These are phyloP conservation scores for Neofusicoccum sp. DNA, from an alignment of 2,329 filamentous ascomycete species.

Conservation along the genomic window DNA sequence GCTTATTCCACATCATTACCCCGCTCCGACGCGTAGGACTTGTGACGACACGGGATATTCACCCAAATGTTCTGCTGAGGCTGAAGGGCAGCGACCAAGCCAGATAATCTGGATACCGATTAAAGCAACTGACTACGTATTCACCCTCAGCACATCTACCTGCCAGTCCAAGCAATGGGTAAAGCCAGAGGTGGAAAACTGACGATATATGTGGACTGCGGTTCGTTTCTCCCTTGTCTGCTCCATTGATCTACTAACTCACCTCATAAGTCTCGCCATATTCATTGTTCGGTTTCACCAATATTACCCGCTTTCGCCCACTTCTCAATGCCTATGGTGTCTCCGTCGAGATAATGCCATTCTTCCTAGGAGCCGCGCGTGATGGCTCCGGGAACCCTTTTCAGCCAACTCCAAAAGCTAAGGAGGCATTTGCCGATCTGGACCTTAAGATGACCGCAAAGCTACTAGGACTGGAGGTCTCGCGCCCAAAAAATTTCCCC, in stretches of 20 bases:
- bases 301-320: constrained; percentile 19
- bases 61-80: no score
- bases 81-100: no score
- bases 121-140: no score
- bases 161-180: neutral
- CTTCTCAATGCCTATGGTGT: constrained; percentile 19
- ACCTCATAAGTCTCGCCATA: constrained; percentile 19
- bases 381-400: constrained; percentile 22
- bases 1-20: no score
- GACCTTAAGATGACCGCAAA: neutral
- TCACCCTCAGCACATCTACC: no score
- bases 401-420: neutral
- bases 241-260: neutral
- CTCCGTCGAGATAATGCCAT: constrained; percentile 20
- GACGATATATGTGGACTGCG: constrained; percentile 21
- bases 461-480: neutral
- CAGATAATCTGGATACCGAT: no score
- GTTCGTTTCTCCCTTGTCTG: neutral
- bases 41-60: no score
- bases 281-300: constrained; percentile 24
- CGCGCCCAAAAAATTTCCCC: neutral
- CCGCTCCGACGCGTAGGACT: neutral
- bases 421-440: constrained; percentile 9
- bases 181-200: constrained; percentile 2
- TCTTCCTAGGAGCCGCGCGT: constrained; percentile 23